Evolutionary conservation across 2,329 filamentous ascomycete genomes (phyloP).

Genomic region (Dactylonectria macrodidyma): DNA sequence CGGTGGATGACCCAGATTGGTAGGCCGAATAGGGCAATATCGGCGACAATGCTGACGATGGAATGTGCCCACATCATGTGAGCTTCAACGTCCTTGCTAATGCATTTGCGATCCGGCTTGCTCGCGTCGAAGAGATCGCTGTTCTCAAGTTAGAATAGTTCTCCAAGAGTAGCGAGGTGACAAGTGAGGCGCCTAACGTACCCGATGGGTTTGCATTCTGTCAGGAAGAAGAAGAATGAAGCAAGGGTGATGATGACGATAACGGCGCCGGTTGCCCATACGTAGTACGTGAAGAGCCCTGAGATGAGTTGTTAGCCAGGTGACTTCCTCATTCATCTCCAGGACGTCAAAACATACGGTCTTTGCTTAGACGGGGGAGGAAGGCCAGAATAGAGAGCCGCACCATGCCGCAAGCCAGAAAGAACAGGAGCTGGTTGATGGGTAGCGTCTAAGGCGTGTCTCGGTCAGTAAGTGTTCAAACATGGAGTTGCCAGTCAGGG

Average conservation of each 20-base stretch:
- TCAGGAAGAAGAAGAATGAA: slow-evolving; percentile 42
- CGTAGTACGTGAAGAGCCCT: slow-evolving; percentile 36
- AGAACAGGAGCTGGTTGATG: slow-evolving; percentile 39
- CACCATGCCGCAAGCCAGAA: slow-evolving; percentile 40
- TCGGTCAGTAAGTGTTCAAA: neutral
- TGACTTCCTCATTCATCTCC: neutral
- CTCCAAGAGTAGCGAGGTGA: neutral
- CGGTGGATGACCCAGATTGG: slow-evolving; percentile 55
- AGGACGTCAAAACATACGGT: slow-evolving; percentile 32
- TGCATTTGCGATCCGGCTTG: slow-evolving; percentile 34
- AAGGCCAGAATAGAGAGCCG: slow-evolving; percentile 43
- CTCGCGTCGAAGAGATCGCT: slow-evolving; percentile 39
- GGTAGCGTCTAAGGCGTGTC: slow-evolving; percentile 28
- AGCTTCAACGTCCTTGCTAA: slow-evolving; percentile 34
- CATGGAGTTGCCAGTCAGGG: neutral
- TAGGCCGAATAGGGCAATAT: slow-evolving; percentile 52
- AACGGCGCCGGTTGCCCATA: slow-evolving; percentile 32
- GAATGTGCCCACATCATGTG: slow-evolving; percentile 54
- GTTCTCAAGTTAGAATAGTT: neutral
- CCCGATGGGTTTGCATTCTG: slow-evolving; percentile 39
- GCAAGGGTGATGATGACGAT: slow-evolving; percentile 31
- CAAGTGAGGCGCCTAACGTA: slow-evolving; percentile 10
- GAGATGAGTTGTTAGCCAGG: neutral
- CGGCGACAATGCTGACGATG: slow-evolving; percentile 51
- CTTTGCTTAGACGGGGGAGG: slow-evolving; percentile 39